Percentiles rank a stretch among this genome's conserved stretches.
Evolutionary conservation across 140 eudicot species (phyloP).

Genomic region (Oenanthe javanica): DNA sequence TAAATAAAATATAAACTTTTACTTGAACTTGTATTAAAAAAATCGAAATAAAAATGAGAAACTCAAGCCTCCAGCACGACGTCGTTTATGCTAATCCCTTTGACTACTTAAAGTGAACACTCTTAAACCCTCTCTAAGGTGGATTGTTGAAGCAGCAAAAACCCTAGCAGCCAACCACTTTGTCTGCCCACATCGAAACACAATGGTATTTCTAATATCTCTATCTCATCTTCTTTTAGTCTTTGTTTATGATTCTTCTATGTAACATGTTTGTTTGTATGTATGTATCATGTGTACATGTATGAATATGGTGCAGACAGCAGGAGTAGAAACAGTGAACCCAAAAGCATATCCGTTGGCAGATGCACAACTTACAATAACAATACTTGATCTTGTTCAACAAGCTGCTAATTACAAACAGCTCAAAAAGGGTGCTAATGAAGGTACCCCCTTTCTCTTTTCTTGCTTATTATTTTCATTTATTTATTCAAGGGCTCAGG

Average conservation of each 20-base stretch:
- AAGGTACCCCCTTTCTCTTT: conserved; percentile 24
- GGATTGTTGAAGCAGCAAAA: background rate
- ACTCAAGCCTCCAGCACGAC: background rate
- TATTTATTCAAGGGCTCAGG: too few relatives aligned
- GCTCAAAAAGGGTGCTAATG: conserved; percentile 41
- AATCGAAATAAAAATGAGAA: too few relatives aligned
- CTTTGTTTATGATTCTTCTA: background rate
- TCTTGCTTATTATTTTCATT: too few relatives aligned
- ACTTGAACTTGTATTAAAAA: too few relatives aligned
- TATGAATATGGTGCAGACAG: background rate
- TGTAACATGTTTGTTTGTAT: background rate
- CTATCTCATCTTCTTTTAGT: background rate
- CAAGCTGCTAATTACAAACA: conserved; percentile 44
- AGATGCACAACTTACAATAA: conserved; percentile 34
- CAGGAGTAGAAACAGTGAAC: conserved; percentile 29
- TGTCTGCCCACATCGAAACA: background rate
- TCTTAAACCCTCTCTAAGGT: background rate
- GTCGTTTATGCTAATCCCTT: background rate
- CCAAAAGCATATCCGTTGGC: conserved; percentile 46
- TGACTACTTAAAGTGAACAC: background rate
- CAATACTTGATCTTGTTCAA: conserved; percentile 34
- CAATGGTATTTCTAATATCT: background rate
- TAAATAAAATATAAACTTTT: too few relatives aligned
- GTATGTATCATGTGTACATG: background rate
- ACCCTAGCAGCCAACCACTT: conserved; percentile 1